phyloP scores from a whole-genome alignment of 257 asterid species.

The Penstemon davidsonii region DNA sequence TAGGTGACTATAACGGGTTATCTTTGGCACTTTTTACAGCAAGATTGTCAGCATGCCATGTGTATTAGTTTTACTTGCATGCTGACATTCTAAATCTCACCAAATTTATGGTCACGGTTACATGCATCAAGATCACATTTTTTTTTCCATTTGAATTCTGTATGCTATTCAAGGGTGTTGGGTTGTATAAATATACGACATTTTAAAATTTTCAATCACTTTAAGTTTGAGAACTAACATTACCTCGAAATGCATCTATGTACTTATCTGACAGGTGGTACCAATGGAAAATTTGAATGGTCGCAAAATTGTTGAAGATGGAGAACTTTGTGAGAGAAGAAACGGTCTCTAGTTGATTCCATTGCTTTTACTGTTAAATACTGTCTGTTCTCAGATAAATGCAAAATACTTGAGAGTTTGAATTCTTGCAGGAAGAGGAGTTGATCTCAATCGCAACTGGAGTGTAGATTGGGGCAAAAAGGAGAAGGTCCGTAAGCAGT shows the following conservation, averaged over 20 bases:
- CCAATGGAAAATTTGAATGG: constrained; percentile 95
- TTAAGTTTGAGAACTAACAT: constrained; percentile 23
- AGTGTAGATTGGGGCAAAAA: constrained; percentile 98
- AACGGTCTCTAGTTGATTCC: constrained; percentile 52
- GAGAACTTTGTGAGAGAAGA: constrained; percentile 97
- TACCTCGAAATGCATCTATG: constrained; percentile 17
- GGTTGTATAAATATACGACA: background rate
- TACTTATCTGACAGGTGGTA: constrained; percentile 57
- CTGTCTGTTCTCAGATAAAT: constrained; percentile 10
- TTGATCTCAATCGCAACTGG: constrained; percentile 96
- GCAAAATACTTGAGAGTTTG: constrained; percentile 19
- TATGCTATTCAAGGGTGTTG: background rate
- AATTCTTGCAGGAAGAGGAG: constrained; percentile 82
- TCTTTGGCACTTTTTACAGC: background rate
- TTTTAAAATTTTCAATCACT: background rate
- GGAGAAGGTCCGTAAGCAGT: constrained; percentile 66
- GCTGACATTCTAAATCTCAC: background rate
- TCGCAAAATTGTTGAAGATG: constrained; percentile 89
- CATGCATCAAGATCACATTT: background rate
- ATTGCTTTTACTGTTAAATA: constrained; percentile 18
- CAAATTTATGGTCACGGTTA: background rate
- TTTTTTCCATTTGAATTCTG: background rate
- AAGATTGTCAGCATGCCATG: constrained; percentile 10
- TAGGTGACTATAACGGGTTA: too few relatives aligned
- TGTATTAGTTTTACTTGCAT: background rate